A percentile compares a stretch with the other conserved stretches of the same genome.
These are phyloP conservation scores for Macrophomina phaseolina DNA, from an alignment of 2,329 filamentous ascomycete genomes.

Conservation along the genomic window DNA sequence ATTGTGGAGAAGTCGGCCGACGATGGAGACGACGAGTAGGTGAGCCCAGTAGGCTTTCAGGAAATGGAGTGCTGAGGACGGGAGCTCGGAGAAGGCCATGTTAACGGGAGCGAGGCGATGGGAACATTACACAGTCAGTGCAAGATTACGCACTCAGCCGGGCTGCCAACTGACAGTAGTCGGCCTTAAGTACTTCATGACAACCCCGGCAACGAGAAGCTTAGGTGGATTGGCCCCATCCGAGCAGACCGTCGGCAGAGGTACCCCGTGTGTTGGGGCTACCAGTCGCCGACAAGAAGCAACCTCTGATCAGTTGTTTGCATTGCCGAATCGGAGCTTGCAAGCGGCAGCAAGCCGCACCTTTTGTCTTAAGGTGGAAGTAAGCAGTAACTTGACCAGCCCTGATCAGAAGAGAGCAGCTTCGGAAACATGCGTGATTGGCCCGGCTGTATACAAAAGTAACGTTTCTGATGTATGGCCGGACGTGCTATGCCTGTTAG, in stretches of 20 bases:
- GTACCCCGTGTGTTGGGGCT: neutral
- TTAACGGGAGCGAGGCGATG: no score
- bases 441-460: neutral
- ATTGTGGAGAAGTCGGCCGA: slow-evolving; percentile 10
- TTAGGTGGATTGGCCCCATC: neutral
- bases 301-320: neutral
- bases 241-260: neutral
- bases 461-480: neutral
- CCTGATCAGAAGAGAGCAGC: neutral
- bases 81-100: neutral
- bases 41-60: neutral
- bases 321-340: neutral
- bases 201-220: neutral
- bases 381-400: neutral
- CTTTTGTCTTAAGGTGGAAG: neutral
- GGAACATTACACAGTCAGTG: neutral
- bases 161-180: neutral
- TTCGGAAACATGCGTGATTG: neutral
- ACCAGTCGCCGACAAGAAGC: neutral
- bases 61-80: neutral
- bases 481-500: neutral
- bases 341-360: neutral
- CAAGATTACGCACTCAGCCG: no score
- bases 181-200: neutral
- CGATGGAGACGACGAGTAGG: neutral